Evolutionary conservation across 225 moss, liverwort and hornwort species (phyloP).

Genomic region (Neckera pumila): DNA sequence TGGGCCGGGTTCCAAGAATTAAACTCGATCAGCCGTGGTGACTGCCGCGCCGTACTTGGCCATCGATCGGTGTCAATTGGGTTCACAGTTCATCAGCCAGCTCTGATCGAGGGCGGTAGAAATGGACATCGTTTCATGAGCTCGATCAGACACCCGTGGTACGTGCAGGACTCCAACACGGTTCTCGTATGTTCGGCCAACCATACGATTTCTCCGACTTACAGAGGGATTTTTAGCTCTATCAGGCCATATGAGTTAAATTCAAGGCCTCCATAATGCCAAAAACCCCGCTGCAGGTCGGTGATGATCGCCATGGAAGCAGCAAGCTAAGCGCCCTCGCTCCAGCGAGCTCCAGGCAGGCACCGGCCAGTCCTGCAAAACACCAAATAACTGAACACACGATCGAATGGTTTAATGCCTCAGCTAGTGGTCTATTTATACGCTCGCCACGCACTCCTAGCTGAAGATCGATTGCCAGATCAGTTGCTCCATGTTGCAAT

Average conservation of each 20-base stretch:
- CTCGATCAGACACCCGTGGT: not conserved
- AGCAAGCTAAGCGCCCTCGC: not conserved
- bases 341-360: too few species aligned
- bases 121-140: not conserved
- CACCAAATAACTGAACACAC: too few species aligned
- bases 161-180: not conserved
- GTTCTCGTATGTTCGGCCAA: not conserved
- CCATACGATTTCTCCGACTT: not conserved
- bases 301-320: not conserved
- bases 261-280: not conserved
- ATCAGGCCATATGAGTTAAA: not conserved
- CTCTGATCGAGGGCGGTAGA: not conserved
- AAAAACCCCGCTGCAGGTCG: not conserved
- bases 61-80: too few species aligned
- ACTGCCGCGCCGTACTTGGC: not conserved
- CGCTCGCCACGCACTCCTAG: too few species aligned
- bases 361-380: too few species aligned
- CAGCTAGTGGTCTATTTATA: too few species aligned
- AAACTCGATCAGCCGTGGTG: not conserved
- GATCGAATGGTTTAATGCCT: too few species aligned
- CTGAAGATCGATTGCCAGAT: too few species aligned
- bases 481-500: too few species aligned
- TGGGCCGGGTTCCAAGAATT: not conserved
- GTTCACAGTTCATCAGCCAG: too few species aligned
- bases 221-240: fast-evolving